These are phyloP conservation scores for Microbotryum violaceum DNA, from an alignment of 1,284 basidiomycete species.

Conservation along the genomic window DNA sequence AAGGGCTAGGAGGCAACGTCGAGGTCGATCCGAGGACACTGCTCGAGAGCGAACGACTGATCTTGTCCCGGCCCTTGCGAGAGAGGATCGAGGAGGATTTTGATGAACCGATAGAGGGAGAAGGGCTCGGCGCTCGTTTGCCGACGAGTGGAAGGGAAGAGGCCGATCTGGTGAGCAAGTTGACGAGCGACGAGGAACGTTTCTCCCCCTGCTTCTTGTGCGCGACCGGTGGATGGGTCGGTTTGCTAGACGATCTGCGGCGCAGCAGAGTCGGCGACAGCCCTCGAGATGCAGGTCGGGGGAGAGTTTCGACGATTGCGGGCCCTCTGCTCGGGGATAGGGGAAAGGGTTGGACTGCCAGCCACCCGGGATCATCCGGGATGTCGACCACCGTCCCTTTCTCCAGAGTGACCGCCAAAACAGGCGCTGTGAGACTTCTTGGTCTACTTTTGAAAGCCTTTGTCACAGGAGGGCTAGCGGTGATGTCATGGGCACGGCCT, in stretches of 20 bases:
- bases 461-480: no score
- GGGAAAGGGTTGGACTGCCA: conserved; percentile 23
- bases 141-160: conserved; percentile 9
- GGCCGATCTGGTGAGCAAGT: conserved; percentile 14
- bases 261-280: neutral
- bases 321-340: neutral
- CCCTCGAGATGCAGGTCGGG: neutral
- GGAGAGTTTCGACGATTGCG: no score
- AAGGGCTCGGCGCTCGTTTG: conserved; percentile 13
- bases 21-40: no score
- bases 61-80: no score
- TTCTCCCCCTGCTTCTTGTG: conserved; percentile 5
- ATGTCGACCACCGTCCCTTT: conserved; percentile 13
- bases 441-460: no score
- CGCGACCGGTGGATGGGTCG: neutral
- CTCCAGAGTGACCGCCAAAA: no score
- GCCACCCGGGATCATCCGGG: conserved; percentile 14
- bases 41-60: no score
- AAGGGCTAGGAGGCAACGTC: no score
- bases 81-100: no score
- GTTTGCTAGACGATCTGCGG: neutral
- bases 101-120: neutral
- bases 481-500: no score
- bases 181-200: conserved; percentile 7
- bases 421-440: no score